Base-by-base conservation (phyloP, 2,329 filamentous ascomycete species). In the Xylariaceae sp. region DNA sequence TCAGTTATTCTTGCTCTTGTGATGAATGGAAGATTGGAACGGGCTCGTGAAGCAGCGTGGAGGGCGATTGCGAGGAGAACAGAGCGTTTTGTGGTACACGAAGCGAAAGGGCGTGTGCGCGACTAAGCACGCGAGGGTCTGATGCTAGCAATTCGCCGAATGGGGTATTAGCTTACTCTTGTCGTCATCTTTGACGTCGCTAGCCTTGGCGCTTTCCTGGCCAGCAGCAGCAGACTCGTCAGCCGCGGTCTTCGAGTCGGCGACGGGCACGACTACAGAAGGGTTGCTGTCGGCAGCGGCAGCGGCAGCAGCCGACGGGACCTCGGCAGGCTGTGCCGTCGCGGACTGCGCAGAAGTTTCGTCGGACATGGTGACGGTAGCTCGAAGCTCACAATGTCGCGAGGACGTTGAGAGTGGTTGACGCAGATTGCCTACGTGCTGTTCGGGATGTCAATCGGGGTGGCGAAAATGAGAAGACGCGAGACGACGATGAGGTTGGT, bases 271-370 rank as follows among this genome's bases (percentile, higher is more conserved):
- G 62, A 65, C 63, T 49, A 66, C 58, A 42, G 66, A 57, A 37
- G 64, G 59, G 51, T 30, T 30, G 23, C 53, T 49, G 15, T 47
- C 58, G 42, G 63, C 62, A 50, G 58, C 52, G 18, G 62, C 49
- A 51, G 56, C 50, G 15, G 60, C 54, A 53, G 60, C 44, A 53
- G 60, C 44, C 45, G 64, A 51, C n/a, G 64, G 57, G 45, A 64
- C 13, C 45, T 69, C 65, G 45, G 67, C 55, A 23, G 66, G 56
- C 63, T 69, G 67, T 68, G 66, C 68, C 60, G 64, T 68, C 53
- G 65, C 62, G 64, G 68, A 45, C 63, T 70, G 64, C 59, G 67
- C 65, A 59, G 66, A 53, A 55, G 66, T 63, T 56, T 71, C 69
- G 63, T 70, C 69, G 60, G 70, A 71, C 70, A 72, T 69, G 62